Percentiles rank a stretch among this genome's conserved stretches.
Conservation (phyloP, 2,329 filamentous ascomycete genomes). For the Ophiostoma fasciatum region DNA sequence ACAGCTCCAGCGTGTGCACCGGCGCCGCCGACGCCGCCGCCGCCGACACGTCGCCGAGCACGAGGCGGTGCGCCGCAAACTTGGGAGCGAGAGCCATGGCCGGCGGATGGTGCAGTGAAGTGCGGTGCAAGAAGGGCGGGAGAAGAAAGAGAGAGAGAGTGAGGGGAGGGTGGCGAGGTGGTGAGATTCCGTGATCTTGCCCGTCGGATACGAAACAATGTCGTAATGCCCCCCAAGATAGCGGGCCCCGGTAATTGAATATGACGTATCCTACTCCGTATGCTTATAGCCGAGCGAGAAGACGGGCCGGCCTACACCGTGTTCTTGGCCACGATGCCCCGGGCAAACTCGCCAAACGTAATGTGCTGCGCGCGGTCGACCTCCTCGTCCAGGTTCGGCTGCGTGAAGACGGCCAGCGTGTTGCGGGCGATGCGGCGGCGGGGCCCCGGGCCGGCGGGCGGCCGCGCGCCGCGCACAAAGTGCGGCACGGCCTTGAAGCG, state of each 20-base stretch:
- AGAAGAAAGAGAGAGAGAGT: too few species aligned
- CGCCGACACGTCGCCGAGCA: conserved; percentile 25
- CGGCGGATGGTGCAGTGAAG: too few species aligned
- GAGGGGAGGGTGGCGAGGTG: too few species aligned
- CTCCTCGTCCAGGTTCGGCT: conserved; percentile 76
- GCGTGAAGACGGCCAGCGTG: conserved; percentile 91
- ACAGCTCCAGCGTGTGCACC: conserved; percentile 47
- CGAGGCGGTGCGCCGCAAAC: conserved; percentile 57
- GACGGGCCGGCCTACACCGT: too few species aligned
- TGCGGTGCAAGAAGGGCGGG: too few species aligned
- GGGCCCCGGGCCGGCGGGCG: conserved; percentile 15
- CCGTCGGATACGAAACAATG: too few species aligned
- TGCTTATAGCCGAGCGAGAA: too few species aligned
- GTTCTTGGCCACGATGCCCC: conserved; percentile 44
- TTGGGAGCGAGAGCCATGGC: conserved; percentile 72
- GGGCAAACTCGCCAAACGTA: conserved; percentile 64
- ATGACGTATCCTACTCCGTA: too few species aligned
- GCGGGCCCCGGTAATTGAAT: too few species aligned
- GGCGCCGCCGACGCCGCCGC: conserved; percentile 25
- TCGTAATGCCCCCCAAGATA: too few species aligned
- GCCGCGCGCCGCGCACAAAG: conserved; percentile 68
- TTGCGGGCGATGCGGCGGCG: conserved; percentile 52
- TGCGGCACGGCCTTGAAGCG: conserved; percentile 90
- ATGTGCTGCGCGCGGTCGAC: conserved; percentile 53
- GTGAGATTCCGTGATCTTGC: too few species aligned